Conservation (phyloP, 352 stramenopile species). For the Pythium aquatile region DNA sequence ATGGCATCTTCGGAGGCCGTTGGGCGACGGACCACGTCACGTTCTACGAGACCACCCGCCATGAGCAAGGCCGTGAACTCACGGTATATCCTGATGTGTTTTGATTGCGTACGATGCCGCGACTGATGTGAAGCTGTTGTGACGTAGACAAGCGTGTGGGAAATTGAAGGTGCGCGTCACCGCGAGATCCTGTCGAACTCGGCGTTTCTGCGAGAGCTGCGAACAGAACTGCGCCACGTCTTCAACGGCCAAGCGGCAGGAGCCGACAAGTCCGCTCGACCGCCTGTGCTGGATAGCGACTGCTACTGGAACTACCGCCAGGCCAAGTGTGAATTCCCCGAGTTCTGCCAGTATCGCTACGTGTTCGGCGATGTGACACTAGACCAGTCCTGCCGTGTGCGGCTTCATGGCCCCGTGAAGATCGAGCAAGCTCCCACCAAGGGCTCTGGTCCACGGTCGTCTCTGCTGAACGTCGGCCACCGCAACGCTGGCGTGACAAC, state of each 20-base stretch:
- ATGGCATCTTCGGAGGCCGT: conserved; percentile 52
- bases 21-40: conserved; percentile 57
- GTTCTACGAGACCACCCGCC: conserved; percentile 63
- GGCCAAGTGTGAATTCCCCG: conserved; percentile 64
- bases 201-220: conserved; percentile 71
- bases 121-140: not conserved
- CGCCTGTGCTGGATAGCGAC: conserved; percentile 67
- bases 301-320: conserved; percentile 87
- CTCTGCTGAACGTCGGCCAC: conserved; percentile 11
- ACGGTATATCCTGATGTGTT: conserved; percentile 21
- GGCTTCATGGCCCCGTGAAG: conserved; percentile 13
- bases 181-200: conserved; percentile 74
- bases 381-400: conserved; percentile 77
- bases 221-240: conserved; percentile 63
- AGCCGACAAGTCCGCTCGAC: conserved; percentile 35
- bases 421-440: not conserved
- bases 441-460: not conserved
- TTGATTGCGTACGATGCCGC: not conserved
- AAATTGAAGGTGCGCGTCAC: conserved; percentile 69
- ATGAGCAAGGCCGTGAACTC: conserved; percentile 26
- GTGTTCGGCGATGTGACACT: conserved; percentile 78
- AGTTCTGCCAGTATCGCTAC: conserved; percentile 84
- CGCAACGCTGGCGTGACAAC: conserved; percentile 18
- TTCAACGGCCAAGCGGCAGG: conserved; percentile 30
- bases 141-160: conserved; percentile 72